Percentiles rank a stretch among this genome's conserved stretches.
These are phyloP conservation scores for Backusella macrospora DNA, from an alignment of 192 early-diverging fungal genomes.

Conservation along the genomic window DNA sequence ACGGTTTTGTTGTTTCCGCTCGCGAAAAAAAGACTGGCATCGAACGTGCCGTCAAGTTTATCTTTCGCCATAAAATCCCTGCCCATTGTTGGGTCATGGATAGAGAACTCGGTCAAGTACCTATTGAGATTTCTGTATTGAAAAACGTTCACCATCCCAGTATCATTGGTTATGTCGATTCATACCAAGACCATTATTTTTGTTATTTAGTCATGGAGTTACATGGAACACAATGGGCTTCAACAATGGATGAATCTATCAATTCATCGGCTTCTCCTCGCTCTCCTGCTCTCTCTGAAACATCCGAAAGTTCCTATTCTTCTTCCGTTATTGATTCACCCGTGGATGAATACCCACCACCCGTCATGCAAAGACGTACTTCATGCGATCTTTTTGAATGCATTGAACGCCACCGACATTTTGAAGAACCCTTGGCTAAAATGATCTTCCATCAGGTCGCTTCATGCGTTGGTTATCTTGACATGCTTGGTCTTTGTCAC, in stretches of 20 bases:
- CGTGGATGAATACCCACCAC: constrained; percentile 38
- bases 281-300: constrained; percentile 19
- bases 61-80: constrained; percentile 61
- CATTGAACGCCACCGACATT: constrained; percentile 58
- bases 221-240: constrained; percentile 63
- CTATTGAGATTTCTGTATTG: constrained; percentile 65
- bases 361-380: constrained; percentile 47
- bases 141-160: constrained; percentile 58
- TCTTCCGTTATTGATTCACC: constrained; percentile 24
- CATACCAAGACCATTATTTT: constrained; percentile 55
- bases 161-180: constrained; percentile 58
- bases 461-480: constrained; percentile 53
- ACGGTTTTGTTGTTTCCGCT: constrained; percentile 76
- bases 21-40: constrained; percentile 49
- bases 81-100: constrained; percentile 56
- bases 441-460: constrained; percentile 64
- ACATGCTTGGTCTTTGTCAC: constrained; percentile 54
- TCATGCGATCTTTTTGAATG: constrained; percentile 73
- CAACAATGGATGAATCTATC: constrained; percentile 13
- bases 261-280: neutral
- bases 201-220: constrained; percentile 71
- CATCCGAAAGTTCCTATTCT: constrained; percentile 26
- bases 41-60: constrained; percentile 71
- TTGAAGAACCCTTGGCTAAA: constrained; percentile 57
- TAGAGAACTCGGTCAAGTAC: constrained; percentile 54